Conservation (phyloP, 108 stramenopile species). For the Cyclotella choctawhatcheeana region DNA sequence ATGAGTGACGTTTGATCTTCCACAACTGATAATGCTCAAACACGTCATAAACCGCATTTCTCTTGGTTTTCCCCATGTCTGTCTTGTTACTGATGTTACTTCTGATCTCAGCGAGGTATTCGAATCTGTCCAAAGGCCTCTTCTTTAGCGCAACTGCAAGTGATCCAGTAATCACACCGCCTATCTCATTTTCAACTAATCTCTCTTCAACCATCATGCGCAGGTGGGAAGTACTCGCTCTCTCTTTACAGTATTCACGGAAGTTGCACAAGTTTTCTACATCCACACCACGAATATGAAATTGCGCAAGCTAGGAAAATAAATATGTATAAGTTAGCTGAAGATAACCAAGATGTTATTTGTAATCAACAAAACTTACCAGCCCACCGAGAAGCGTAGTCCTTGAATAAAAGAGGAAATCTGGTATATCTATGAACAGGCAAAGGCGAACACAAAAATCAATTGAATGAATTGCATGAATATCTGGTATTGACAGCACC, state of each 20-base stretch:
- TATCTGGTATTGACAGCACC: too few species aligned
- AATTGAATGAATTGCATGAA: too few species aligned
- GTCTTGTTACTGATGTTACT: slow-evolving; percentile 36
- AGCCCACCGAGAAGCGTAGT: background rate
- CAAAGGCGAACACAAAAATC: too few species aligned
- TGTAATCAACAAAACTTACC: too few species aligned
- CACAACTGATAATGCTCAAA: slow-evolving; percentile 31
- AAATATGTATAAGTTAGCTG: too few species aligned
- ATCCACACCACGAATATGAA: slow-evolving; percentile 15
- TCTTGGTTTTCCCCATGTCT: slow-evolving; percentile 1
- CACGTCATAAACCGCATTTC: slow-evolving; percentile 24
- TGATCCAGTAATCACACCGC: slow-evolving; percentile 43
- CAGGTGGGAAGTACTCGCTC: background rate
- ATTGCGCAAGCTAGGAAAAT: too few species aligned
- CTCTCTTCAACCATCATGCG: slow-evolving; percentile 8
- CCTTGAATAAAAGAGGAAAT: slow-evolving; percentile 12
- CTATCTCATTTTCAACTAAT: slow-evolving; percentile 46
- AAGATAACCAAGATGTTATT: too few species aligned
- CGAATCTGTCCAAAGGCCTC: slow-evolving; percentile 14
- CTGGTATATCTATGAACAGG: slow-evolving; percentile 7
- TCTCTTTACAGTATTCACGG: slow-evolving; percentile 19
- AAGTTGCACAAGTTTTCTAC: slow-evolving; percentile 12
- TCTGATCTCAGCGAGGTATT: slow-evolving; percentile 23
- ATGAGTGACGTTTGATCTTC: slow-evolving; percentile 12
- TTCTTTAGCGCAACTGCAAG: slow-evolving; percentile 16